A percentile compares a stretch with the other conserved stretches of the same genome.
Evolutionary conservation across 2,329 filamentous ascomycete species (phyloP).

Genomic region (Clathrospora elynae): DNA sequence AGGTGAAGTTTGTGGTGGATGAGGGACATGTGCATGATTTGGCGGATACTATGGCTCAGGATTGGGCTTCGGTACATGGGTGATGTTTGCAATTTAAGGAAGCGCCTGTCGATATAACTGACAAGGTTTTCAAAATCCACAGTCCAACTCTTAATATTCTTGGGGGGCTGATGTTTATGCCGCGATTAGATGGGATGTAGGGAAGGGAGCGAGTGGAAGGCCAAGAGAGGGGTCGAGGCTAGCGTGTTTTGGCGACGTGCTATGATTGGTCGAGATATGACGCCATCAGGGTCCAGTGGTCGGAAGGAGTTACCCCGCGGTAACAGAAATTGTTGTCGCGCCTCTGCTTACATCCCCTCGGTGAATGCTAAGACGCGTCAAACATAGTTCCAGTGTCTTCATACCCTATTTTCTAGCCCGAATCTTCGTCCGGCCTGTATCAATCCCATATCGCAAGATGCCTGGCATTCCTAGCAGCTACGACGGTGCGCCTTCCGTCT

Average conservation of each 20-base stretch:
- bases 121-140: no score
- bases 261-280: conserved; percentile 21
- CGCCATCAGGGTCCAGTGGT: conserved; percentile 29
- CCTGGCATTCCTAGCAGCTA: conserved; percentile 42
- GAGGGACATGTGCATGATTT: conserved; percentile 14
- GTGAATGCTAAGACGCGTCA: conserved; percentile 28
- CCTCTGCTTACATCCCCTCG: conserved; percentile 7
- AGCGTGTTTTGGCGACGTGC: neutral
- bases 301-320: conserved; percentile 27
- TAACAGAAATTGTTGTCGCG: conserved; percentile 28
- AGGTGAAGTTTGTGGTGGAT: conserved; percentile 23
- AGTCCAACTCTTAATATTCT: no score
- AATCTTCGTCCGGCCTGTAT: conserved; percentile 19
- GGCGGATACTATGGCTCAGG: conserved; percentile 4
- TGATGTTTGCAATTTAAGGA: no score
- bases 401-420: neutral
- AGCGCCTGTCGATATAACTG: no score
- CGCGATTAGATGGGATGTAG: no score
- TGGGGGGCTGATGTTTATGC: no score
- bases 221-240: neutral
- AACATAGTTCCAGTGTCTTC: neutral
- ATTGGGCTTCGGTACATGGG: conserved; percentile 12
- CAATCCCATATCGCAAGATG: conserved; percentile 40
- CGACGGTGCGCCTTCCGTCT: conserved; percentile 27
- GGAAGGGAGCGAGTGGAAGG: neutral